Base-by-base conservation (phyloP, 192 early-diverging fungal species). In the Oehlia diaphana region DNA sequence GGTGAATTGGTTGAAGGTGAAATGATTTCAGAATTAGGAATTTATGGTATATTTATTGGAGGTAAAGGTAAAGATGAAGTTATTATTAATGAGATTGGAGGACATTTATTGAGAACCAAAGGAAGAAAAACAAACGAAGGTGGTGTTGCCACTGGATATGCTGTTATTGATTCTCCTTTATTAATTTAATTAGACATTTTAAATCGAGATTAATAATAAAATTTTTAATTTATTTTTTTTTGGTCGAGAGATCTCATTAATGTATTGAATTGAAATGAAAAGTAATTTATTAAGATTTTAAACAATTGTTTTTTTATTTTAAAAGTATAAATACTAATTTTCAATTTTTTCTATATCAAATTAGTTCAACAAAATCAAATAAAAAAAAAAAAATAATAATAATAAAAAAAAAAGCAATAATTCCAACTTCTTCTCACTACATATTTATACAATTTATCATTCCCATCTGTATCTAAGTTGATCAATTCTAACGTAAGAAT, bases 21-120 rank as follows among this genome's bases (percentile, higher is more conserved):
- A 49, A 95, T 96, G 2, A 90, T 97, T 9, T 96, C 95, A 72
- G 98, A 99, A 83, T 84, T 99, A 33, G 97, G 98, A 1, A 92
- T 98, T 14, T 99, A 96, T 83, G 98, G 97, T 2, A 86, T 95
- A 28, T 98, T 92, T 89, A 83, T 99, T 39, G 92, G 90, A 61
- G 13, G 31, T n/a, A 39, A 81, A 12, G 33, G 64, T 19, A 78
- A 82, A 58, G 88, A 94, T 47, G 80, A 85, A 3, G 87, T 88
- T 26, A 77, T 93, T 33, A 63, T 94, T 33, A 99, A 99, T 82
- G 84, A 93, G 76, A 82, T 81, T 35, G 95, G 90, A 13, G 97
- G 97, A 1, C 94, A 99, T 87, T 88, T 99, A 72, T 86, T 99
- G 64, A 92, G 98, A 72, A 97, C 98, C 26, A 99, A 99, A 82